Evolutionary conservation across 163 green algal genomes (phyloP).

Genomic region (Trebouxiophyceae sp.): DNA sequence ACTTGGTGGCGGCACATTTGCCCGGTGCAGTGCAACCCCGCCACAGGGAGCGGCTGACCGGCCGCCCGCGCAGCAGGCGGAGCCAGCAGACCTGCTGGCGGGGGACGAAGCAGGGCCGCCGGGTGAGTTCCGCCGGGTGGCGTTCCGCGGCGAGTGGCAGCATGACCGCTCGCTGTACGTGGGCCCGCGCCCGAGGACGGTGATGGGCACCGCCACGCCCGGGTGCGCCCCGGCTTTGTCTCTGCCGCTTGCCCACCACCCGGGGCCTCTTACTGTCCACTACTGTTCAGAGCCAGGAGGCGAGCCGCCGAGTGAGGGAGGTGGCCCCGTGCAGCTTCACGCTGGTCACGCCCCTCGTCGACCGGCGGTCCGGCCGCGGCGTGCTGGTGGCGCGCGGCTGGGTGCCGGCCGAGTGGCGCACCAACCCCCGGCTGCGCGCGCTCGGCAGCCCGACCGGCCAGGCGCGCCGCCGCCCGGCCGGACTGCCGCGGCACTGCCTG

Average conservation of each 20-base stretch:
- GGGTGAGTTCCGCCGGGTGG: slow-evolving; percentile 39
- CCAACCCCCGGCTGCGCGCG: slow-evolving; percentile 1
- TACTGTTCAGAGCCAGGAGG: too few species aligned
- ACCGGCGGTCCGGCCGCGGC: slow-evolving; percentile 2
- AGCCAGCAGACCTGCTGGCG: slow-evolving; percentile 35
- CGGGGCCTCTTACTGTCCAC: too few species aligned
- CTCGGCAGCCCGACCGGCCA: slow-evolving; percentile 3
- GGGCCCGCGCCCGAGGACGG: slow-evolving; percentile 33
- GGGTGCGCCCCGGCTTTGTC: slow-evolving; percentile 8
- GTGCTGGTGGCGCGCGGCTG: slow-evolving; percentile 57
- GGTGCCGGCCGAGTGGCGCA: slow-evolving; percentile 44
- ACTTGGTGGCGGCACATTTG: background rate
- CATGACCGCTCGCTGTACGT: slow-evolving; percentile 38
- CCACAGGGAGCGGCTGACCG: too few species aligned
- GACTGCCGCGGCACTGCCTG: too few species aligned
- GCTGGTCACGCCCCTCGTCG: slow-evolving; percentile 45
- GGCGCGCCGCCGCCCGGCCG: too few species aligned
- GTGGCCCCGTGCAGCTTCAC: slow-evolving; percentile 46
- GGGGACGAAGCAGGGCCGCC: slow-evolving; percentile 8
- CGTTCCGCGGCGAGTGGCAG: slow-evolving; percentile 28
- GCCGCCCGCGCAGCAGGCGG: slow-evolving; percentile 10
- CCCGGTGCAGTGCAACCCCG: too few species aligned
- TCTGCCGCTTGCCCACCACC: too few species aligned
- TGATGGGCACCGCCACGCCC: slow-evolving; percentile 27
- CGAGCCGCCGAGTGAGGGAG: too few species aligned